These are phyloP conservation scores for Cutaneotrichosporon mucoides DNA, from an alignment of 1,284 basidiomycete genomes.

Conservation along the genomic window DNA sequence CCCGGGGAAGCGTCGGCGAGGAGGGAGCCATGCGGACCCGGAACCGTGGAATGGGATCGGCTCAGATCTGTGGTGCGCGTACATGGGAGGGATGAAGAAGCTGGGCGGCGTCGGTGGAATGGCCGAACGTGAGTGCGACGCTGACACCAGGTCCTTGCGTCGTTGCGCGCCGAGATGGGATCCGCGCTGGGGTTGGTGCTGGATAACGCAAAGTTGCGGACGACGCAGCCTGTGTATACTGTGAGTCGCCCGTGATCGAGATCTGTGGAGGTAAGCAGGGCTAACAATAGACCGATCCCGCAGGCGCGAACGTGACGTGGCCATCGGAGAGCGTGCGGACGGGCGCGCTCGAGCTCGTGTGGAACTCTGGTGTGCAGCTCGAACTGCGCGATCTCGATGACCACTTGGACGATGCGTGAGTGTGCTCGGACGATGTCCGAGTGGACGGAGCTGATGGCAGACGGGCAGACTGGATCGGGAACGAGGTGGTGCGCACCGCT, in stretches of 20 bases:
- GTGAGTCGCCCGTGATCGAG: slow-evolving; percentile 3
- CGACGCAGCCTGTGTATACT: slow-evolving; percentile 28
- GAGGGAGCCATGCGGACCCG: too few species aligned
- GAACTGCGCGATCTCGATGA: slow-evolving; percentile 47
- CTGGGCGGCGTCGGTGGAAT: too few species aligned
- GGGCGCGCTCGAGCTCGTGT: slow-evolving; percentile 26
- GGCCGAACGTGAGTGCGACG: too few species aligned
- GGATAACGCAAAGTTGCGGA: slow-evolving; percentile 36
- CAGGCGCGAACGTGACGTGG: background rate
- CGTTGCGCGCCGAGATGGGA: background rate
- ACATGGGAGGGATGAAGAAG: too few species aligned
- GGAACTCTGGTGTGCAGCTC: slow-evolving; percentile 25
- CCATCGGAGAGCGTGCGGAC: slow-evolving; percentile 18
- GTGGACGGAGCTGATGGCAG: slow-evolving; percentile 1
- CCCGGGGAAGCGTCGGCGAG: too few species aligned
- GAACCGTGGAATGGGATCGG: too few species aligned
- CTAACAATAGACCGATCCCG: background rate
- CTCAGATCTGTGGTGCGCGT: too few species aligned
- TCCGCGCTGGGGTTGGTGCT: slow-evolving; percentile 9
- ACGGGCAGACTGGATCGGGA: slow-evolving; percentile 9
- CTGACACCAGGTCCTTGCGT: background rate
- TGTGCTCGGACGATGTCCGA: background rate
- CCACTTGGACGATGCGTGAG: slow-evolving; percentile 46
- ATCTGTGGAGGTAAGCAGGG: background rate
- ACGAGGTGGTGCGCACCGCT: slow-evolving; percentile 3